A percentile compares a stretch with the other conserved stretches of the same genome.
phyloP scores from a whole-genome alignment of 1,284 basidiomycete species.

The Cutaneotrichosporon curvatum region DNA sequence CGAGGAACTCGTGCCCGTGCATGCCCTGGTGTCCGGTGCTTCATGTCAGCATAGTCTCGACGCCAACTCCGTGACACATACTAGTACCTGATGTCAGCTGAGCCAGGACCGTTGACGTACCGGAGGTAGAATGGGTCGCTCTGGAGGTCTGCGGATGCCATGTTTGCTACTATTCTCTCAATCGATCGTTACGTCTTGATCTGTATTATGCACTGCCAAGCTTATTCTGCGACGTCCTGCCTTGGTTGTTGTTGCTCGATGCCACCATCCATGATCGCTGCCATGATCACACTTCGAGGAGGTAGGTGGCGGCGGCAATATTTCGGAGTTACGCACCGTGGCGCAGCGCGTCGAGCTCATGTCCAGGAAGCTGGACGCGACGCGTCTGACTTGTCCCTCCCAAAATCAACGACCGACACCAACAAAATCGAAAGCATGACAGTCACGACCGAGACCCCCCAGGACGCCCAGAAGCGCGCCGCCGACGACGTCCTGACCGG shows the following conservation, averaged over 20 bases:
- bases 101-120: slow-evolving; percentile 46
- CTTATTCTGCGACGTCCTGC: background rate
- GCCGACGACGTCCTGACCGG: slow-evolving; percentile 7
- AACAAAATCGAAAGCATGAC: slow-evolving; percentile 1
- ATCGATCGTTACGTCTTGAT: too few relatives aligned
- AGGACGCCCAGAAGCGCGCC: background rate
- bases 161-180: background rate
- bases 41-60: slow-evolving; percentile 9
- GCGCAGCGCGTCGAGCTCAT: background rate
- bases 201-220: too few relatives aligned
- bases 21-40: slow-evolving; percentile 92
- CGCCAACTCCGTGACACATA: slow-evolving; percentile 46
- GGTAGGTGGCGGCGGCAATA: slow-evolving; percentile 5
- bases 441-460: background rate
- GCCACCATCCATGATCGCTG: background rate
- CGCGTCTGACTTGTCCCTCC: slow-evolving; percentile 7
- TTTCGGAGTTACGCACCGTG: slow-evolving; percentile 4
- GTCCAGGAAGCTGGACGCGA: slow-evolving; percentile 2
- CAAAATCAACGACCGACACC: background rate
- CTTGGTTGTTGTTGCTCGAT: background rate
- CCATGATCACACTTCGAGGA: background rate
- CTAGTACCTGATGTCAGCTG: slow-evolving; percentile 63
- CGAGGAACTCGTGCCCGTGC: slow-evolving; percentile 95
- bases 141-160: slow-evolving; percentile 32
- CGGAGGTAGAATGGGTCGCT: slow-evolving; percentile 75